phyloP scores from a whole-genome alignment of 192 early-diverging fungal species.

The Entophlyctis luteolus region DNA sequence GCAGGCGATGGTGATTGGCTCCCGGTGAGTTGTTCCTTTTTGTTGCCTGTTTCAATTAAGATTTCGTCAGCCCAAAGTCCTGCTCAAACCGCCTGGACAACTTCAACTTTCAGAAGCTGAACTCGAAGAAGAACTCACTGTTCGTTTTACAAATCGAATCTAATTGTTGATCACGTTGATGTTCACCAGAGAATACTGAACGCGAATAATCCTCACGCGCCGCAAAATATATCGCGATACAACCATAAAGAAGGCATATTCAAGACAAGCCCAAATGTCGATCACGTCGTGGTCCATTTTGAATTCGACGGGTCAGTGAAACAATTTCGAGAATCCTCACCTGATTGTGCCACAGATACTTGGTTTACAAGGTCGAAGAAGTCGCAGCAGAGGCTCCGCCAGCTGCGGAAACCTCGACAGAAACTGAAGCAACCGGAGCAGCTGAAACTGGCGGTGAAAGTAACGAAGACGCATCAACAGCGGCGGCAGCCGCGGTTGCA shows the following conservation, averaged over 20 bases:
- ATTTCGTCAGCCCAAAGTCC: conserved; percentile 51
- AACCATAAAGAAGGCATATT: conserved; percentile 55
- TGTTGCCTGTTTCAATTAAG: not conserved
- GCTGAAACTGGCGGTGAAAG: conserved; percentile 20
- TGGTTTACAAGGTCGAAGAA: conserved; percentile 42
- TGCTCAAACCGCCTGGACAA: conserved; percentile 57
- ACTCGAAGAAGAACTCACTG: conserved; percentile 57
- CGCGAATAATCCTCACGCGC: conserved; percentile 63
- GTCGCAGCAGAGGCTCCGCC: conserved; percentile 13
- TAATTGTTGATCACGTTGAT: not conserved
- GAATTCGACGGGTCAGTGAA: conserved; percentile 57
- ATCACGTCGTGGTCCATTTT: conserved; percentile 58
- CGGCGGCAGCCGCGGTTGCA: conserved; percentile 6
- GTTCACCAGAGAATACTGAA: conserved; percentile 47
- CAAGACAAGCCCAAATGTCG: conserved; percentile 58
- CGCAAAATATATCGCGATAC: conserved; percentile 62
- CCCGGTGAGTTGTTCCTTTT: conserved; percentile 34
- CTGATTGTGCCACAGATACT: conserved; percentile 33
- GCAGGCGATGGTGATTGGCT: conserved; percentile 53
- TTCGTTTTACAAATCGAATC: not conserved
- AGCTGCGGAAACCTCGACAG: conserved; percentile 20
- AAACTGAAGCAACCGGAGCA: conserved; percentile 12
- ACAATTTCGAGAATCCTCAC: not conserved
- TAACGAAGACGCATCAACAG: conserved; percentile 13
- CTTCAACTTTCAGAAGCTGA: conserved; percentile 51